Evolutionary conservation across 1,284 basidiomycete genomes (phyloP).

Genomic region (Fomitopsis palustris): DNA sequence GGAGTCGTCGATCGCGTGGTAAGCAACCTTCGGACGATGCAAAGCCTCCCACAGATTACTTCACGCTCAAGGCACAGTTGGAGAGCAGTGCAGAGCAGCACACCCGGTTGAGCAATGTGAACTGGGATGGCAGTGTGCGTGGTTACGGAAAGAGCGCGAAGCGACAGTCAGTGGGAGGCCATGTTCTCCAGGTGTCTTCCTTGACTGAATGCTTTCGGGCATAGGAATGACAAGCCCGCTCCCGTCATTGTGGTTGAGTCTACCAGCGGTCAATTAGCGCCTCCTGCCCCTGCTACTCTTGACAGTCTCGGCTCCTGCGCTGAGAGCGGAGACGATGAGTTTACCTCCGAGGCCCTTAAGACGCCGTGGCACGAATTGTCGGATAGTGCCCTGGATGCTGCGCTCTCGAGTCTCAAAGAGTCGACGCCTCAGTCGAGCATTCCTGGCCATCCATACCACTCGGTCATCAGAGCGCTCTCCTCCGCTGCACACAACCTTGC

Average conservation of each 20-base stretch:
- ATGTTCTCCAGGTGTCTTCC: neutral
- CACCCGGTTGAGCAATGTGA: conserved; percentile 27
- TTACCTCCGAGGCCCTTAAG: conserved; percentile 39
- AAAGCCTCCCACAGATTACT: conserved; percentile 45
- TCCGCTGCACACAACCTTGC: conserved; percentile 58
- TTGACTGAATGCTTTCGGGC: neutral
- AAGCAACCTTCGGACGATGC: conserved; percentile 26
- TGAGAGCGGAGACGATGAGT: neutral
- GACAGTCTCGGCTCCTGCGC: conserved; percentile 9
- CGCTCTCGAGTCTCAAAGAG: conserved; percentile 45
- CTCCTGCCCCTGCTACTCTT: conserved; percentile 16
- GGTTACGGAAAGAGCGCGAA: conserved; percentile 44
- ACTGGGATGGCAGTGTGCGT: conserved; percentile 64
- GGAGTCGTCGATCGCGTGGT: conserved; percentile 37
- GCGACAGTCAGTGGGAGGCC: conserved; percentile 19
- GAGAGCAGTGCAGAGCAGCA: conserved; percentile 38
- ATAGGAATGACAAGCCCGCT: conserved; percentile 22
- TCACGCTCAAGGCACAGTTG: conserved; percentile 55
- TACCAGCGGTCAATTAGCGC: conserved; percentile 32
- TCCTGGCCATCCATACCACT: conserved; percentile 58
- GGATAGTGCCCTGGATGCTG: conserved; percentile 63
- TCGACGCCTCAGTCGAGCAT: conserved; percentile 43
- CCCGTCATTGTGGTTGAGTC: conserved; percentile 60
- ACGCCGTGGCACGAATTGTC: conserved; percentile 71
- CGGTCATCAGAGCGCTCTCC: conserved; percentile 65